A percentile compares a stretch with the other conserved stretches of the same genome.
Evolutionary conservation across 257 asterid genomes (phyloP).

Genomic region (Asclepias syriaca): DNA sequence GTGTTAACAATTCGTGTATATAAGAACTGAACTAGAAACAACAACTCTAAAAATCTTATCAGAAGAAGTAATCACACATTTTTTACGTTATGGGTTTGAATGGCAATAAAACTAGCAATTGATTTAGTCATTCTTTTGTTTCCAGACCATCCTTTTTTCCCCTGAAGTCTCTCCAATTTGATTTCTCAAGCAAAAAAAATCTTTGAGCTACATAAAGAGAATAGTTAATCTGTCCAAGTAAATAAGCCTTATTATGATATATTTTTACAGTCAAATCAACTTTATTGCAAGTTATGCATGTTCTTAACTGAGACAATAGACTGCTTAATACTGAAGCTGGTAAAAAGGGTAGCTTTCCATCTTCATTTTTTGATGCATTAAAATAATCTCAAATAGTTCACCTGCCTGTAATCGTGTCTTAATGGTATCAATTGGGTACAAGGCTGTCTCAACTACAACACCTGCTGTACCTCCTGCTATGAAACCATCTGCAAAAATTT

Average conservation of each 20-base stretch:
- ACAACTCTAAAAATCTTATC: background rate
- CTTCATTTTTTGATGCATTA: background rate
- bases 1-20: background rate
- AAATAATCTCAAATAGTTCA: conserved; percentile 16
- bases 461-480: conserved; percentile 97
- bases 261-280: background rate
- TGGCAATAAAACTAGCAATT: background rate
- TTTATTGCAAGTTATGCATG: background rate
- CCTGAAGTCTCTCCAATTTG: background rate
- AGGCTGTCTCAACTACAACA: conserved; percentile 87
- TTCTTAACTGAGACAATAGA: background rate
- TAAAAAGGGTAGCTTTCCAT: background rate
- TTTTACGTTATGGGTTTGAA: background rate
- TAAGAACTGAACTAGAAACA: background rate
- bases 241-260: background rate
- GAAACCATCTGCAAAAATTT: conserved; percentile 68
- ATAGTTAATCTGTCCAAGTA: background rate
- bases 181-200: background rate
- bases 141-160: too few relatives aligned
- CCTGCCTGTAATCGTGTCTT: conserved; percentile 91
- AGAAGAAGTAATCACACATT: background rate
- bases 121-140: too few relatives aligned
- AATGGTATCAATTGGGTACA: conserved; percentile 93
- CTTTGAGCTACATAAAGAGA: background rate
- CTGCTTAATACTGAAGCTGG: background rate